Base-by-base conservation (phyloP, 768 basidiomycete genomes). In the Boletus rubescentipes region DNA sequence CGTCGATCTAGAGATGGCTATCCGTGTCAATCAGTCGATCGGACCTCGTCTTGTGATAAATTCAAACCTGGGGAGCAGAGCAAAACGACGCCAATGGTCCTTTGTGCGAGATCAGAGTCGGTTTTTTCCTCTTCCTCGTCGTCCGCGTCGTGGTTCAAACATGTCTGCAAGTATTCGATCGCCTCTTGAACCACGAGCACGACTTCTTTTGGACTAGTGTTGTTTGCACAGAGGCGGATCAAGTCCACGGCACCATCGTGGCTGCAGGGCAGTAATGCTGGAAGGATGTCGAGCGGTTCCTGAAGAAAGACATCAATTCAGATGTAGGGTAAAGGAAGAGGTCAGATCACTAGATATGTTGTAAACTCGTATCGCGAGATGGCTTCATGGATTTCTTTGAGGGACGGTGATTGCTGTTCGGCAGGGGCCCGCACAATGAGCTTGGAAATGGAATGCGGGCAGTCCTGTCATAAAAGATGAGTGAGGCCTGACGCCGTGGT, bases 221-320 rank as follows among this genome's bases (percentile, higher is more conserved):
- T 46, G 36, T 56, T 44, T 4, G 68, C 68, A 26, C 77, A 68
- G 14, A 62, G 21, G n/a, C 51, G 58, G 15, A 78, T 57, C 23
- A 80, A n/a, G 23, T 66, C 65, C 21, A 60, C 57, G 16, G 73
- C 68, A 1, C 67, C 67, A 20, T 69, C 61, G 6, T 59, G 58
- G n/a, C 46, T 21, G 23, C 64, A 70, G 8, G 73, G 61, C 12
- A 79, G 55, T 12, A 79, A 57, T 8, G 54, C 34, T 2, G 76
- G 75, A 26, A 79, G 60, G 21, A 77, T 36, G 4, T 65, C 62
- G 31, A 79, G 65, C 10, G 74, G 71, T 34, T 80, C 77, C 78
- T 79, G 30, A 8, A 37, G 14, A 31, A 29, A 9, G 34, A 6
- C 4, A 36, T 57, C 34, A 41, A 30, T 26, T 29, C 30, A 9